These are phyloP conservation scores for Jamesozyma jinghongensis DNA, from an alignment of 805 yeast species.

Conservation along the genomic window DNA sequence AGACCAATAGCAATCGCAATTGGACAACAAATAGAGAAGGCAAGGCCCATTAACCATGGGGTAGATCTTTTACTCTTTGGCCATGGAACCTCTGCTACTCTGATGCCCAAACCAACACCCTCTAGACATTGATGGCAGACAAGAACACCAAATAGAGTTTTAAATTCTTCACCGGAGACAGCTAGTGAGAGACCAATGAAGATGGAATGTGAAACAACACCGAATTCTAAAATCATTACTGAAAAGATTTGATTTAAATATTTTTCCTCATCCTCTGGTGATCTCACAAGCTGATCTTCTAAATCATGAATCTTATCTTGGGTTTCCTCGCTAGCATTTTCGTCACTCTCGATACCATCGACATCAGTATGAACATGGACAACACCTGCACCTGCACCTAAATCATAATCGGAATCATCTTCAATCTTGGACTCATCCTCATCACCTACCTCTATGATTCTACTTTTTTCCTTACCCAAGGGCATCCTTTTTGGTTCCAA, in stretches of 20 bases:
- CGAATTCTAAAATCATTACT: slow-evolving; percentile 61
- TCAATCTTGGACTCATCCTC: neutral
- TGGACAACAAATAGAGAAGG: slow-evolving; percentile 55
- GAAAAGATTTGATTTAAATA: slow-evolving; percentile 48
- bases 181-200: slow-evolving; percentile 74
- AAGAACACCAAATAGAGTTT: slow-evolving; percentile 57
- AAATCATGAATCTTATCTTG: too few species aligned
- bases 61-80: slow-evolving; percentile 37
- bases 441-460: too few species aligned
- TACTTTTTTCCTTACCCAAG: too few species aligned
- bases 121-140: slow-evolving; percentile 77
- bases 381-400: neutral
- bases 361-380: too few species aligned
- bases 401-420: neutral
- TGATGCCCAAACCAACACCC: slow-evolving; percentile 77
- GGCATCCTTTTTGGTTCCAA: too few species aligned
- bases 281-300: neutral
- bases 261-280: slow-evolving; percentile 31
- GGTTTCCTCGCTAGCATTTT: slow-evolving; percentile 4
- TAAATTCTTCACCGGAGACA: slow-evolving; percentile 69
- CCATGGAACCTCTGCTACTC: slow-evolving; percentile 54
- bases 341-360: too few species aligned
- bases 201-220: slow-evolving; percentile 74
- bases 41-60: slow-evolving; percentile 50
- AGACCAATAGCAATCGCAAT: slow-evolving; percentile 71